Conservation (phyloP, 1,284 basidiomycete species). For the Thecaphora frezii region DNA sequence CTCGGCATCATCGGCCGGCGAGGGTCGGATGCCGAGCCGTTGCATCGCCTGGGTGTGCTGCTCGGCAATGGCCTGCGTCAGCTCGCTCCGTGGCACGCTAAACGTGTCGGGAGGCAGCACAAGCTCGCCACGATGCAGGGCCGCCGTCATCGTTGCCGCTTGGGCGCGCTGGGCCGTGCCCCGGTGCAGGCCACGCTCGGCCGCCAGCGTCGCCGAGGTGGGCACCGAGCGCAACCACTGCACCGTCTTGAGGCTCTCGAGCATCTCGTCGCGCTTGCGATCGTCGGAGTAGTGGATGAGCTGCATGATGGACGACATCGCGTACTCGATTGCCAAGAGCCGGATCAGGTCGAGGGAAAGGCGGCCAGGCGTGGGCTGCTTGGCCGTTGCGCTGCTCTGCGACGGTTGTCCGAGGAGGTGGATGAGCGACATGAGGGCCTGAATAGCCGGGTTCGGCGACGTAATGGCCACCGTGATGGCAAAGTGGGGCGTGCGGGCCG, state of each 20-base stretch:
- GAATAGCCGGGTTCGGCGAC: slow-evolving; percentile 29
- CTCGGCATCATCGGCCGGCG: slow-evolving; percentile 4
- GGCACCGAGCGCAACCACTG: slow-evolving; percentile 19
- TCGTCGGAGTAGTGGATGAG: slow-evolving; percentile 33
- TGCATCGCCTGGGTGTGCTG: slow-evolving; percentile 21
- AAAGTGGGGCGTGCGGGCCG: slow-evolving; percentile 10
- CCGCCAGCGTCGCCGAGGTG: slow-evolving; percentile 22
- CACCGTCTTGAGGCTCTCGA: slow-evolving; percentile 28
- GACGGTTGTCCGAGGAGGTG: slow-evolving; percentile 14
- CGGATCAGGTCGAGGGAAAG: slow-evolving; percentile 35
- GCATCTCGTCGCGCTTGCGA: slow-evolving; percentile 30
- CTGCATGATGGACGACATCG: slow-evolving; percentile 36
- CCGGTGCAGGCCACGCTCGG: slow-evolving; percentile 11
- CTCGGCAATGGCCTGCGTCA: slow-evolving; percentile 21
- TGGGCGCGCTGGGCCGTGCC: slow-evolving; percentile 9
- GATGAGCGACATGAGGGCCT: slow-evolving; percentile 37
- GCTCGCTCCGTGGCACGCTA: slow-evolving; percentile 23
- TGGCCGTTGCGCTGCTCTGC: too few species aligned
- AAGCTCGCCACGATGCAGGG: neutral
- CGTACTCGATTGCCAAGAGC: slow-evolving; percentile 29
- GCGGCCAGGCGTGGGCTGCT: slow-evolving; percentile 6
- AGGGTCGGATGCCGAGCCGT: slow-evolving; percentile 7
- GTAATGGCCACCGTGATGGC: slow-evolving; percentile 36
- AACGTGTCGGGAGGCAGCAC: slow-evolving; percentile 23
- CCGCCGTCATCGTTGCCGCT: neutral